Evolutionary conservation across 2,329 filamentous ascomycete genomes (phyloP).

Genomic region (Neofusicoccum kwambonambiense): DNA sequence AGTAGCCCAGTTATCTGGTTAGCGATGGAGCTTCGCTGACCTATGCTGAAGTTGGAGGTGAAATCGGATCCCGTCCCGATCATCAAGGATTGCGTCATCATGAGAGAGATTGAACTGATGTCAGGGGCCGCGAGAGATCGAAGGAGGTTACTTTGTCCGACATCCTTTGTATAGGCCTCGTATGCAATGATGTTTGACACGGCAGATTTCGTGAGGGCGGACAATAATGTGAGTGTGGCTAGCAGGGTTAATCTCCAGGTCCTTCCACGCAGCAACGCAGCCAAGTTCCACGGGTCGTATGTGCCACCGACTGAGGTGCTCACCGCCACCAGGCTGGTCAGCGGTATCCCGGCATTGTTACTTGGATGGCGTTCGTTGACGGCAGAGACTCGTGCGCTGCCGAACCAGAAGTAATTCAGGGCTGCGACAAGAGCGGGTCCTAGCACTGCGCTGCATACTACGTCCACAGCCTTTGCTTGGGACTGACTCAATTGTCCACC

Average conservation of each 20-base stretch:
- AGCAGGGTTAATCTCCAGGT: slow-evolving; percentile 11
- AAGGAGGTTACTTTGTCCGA: background rate
- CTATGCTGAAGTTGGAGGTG: background rate
- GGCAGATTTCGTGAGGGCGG: slow-evolving; percentile 15
- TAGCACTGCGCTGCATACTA: slow-evolving; percentile 22
- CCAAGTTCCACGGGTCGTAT: slow-evolving; percentile 17
- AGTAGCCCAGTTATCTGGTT: background rate
- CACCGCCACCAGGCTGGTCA: slow-evolving; percentile 15
- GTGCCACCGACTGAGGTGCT: slow-evolving; percentile 17
- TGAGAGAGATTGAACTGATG: background rate
- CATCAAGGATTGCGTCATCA: no score
- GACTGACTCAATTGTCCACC: slow-evolving; percentile 22
- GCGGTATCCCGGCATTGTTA: background rate
- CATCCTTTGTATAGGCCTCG: slow-evolving; percentile 13
- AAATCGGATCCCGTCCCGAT: no score
- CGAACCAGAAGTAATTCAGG: slow-evolving; percentile 22
- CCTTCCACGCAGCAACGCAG: slow-evolving; percentile 6
- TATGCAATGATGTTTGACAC: slow-evolving; percentile 21
- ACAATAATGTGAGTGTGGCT: slow-evolving; percentile 8
- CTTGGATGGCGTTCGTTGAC: slow-evolving; percentile 19
- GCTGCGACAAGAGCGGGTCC: slow-evolving; percentile 19
- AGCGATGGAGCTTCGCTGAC: background rate
- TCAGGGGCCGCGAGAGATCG: background rate
- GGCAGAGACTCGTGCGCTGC: slow-evolving; percentile 20
- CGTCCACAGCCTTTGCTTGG: slow-evolving; percentile 23